A percentile compares a stretch with the other conserved stretches of the same genome.
phyloP scores from a whole-genome alignment of 345 rosid species.

The Moricandia arvensis region DNA sequence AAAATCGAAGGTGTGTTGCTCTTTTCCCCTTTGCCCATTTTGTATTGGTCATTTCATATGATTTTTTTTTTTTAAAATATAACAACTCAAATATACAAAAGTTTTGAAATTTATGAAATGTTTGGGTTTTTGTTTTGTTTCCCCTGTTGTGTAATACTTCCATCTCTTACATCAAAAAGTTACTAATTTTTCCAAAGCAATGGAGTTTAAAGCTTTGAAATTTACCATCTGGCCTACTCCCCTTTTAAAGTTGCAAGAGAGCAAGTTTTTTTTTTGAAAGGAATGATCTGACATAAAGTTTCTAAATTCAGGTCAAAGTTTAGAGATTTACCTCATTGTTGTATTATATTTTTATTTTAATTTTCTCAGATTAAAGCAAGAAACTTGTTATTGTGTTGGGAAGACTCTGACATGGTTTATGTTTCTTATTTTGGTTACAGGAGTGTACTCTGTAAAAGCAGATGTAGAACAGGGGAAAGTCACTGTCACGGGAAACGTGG shows the following conservation, averaged over 20 bases:
- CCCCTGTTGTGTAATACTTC: not conserved
- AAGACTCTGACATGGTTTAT: slow-evolving; percentile 7
- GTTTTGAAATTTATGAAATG: slow-evolving; percentile 12
- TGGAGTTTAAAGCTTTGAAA: not conserved
- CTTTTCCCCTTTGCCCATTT: not conserved
- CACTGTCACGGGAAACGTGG: slow-evolving; percentile 81
- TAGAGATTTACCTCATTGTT: not conserved
- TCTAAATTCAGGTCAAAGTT: not conserved
- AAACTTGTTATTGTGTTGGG: not conserved
- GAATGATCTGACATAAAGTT: not conserved
- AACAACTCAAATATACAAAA: not conserved
- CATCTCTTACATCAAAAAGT: not conserved
- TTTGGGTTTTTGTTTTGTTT: not conserved
- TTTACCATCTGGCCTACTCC: not conserved
- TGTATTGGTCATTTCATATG: not conserved
- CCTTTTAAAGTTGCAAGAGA: no score
- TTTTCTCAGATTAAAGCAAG: not conserved
- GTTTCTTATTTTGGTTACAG: slow-evolving; percentile 37
- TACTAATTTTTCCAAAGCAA: not conserved
- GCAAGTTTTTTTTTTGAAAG: no score
- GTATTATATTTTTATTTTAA: not conserved
- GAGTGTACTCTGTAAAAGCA: slow-evolving; percentile 60
- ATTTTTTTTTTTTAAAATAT: not conserved
- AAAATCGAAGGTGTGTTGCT: slow-evolving; percentile 68
- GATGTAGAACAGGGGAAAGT: slow-evolving; percentile 86